Percentiles rank a stretch among this genome's conserved stretches.
These are phyloP conservation scores for Cladosporium sp. DNA, from an alignment of 2,329 filamentous ascomycete genomes.

Conservation along the genomic window DNA sequence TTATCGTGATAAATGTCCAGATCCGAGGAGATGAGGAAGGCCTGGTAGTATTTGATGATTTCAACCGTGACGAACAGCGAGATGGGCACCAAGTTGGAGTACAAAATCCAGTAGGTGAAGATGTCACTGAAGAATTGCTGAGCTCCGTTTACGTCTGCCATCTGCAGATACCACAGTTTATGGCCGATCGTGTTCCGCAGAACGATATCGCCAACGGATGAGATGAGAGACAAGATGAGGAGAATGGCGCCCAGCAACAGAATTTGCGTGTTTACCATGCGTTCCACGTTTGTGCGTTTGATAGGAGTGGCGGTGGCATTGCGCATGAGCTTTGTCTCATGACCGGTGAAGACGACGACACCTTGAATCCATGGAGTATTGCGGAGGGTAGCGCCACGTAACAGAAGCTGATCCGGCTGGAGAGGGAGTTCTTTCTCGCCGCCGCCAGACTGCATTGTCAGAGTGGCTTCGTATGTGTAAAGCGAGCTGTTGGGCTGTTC, in stretches of 20 bases:
- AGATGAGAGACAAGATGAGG: constrained; percentile 77
- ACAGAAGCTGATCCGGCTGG: constrained; percentile 84
- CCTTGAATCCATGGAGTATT: constrained; percentile 98
- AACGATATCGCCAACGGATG: constrained; percentile 85
- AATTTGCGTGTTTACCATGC: constrained; percentile 89
- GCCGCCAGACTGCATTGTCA: constrained; percentile 85
- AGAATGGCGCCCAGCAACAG: constrained; percentile 83
- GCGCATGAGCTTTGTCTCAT: constrained; percentile 98
- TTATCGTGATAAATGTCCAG: constrained; percentile 97
- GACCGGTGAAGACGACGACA: constrained; percentile 91
- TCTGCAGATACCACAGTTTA: constrained; percentile 67
- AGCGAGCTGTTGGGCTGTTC: constrained; percentile 98
- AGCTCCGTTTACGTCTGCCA: constrained; percentile 61
- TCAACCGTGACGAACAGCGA: constrained; percentile 97
- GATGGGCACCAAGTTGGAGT: constrained; percentile 93
- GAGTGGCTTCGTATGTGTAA: constrained; percentile 94
- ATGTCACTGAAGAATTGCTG: constrained; percentile 88
- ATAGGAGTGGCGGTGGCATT: constrained; percentile 97
- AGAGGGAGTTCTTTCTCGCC: constrained; percentile 89
- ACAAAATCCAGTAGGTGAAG: constrained; percentile 97
- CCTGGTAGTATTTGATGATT: constrained; percentile 96
- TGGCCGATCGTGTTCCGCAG: constrained; percentile 60
- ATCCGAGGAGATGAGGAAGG: constrained; percentile 95
- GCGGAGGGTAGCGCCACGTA: constrained; percentile 86
- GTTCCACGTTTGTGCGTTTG: constrained; percentile 93